Conservation (phyloP, 192 early-diverging fungal species). For the Ambispora gerdemannii region DNA sequence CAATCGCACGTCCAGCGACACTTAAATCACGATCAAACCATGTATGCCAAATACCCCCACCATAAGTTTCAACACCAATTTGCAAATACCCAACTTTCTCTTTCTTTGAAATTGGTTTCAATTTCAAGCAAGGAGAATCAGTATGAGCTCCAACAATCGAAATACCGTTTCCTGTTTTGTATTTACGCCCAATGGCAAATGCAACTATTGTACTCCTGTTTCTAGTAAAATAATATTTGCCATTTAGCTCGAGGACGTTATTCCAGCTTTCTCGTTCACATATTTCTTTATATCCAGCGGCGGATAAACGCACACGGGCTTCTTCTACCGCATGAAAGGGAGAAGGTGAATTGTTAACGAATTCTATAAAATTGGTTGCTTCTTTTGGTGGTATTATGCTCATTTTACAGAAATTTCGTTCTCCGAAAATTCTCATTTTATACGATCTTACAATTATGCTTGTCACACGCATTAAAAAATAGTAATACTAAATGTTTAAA, state of each 20-base stretch:
- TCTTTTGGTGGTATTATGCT: conserved; percentile 35
- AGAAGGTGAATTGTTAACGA: conserved; percentile 89
- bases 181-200: conserved; percentile 91
- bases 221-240: conserved; percentile 96
- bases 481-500: too few species aligned
- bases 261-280: conserved; percentile 86
- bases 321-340: conserved; percentile 96
- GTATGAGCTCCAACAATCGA: conserved; percentile 94
- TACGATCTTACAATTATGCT: too few species aligned
- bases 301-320: conserved; percentile 62
- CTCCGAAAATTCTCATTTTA: too few species aligned
- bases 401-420: too few species aligned
- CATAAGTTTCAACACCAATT: conserved; percentile 89
- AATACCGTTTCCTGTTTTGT: conserved; percentile 79
- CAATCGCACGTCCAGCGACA: conserved; percentile 90
- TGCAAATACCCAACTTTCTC: conserved; percentile 80
- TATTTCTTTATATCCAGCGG: conserved; percentile 83
- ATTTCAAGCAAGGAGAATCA: conserved; percentile 95
- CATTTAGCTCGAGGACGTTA: conserved; percentile 65
- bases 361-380: conserved; percentile 70
- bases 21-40: conserved; percentile 99
- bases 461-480: too few species aligned
- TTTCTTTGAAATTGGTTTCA: conserved; percentile 95
- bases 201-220: conserved; percentile 86
- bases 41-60: conserved; percentile 98